Evolutionary conservation across 2,329 filamentous ascomycete species (phyloP), one percentile per base, ranked within the genome.

Genomic region (Orbilia oligospora): DNA sequence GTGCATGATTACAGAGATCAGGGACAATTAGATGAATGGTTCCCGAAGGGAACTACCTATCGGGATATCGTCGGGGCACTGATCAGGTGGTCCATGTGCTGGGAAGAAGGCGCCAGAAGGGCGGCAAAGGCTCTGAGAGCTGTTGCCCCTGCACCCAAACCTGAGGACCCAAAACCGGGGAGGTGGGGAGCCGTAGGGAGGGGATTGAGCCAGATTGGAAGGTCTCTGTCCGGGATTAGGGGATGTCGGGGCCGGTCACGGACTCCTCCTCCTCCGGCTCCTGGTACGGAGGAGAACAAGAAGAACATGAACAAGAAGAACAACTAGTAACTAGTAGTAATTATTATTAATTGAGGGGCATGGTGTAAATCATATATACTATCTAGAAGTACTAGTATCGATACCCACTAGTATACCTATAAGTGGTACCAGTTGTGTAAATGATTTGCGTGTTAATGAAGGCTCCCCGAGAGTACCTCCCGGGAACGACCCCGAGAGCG

Each of bases 11-110:
- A 58, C 4, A 41, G 22, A 9, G 48, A 76, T 14, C 5, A 16
- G 8, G 46, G 4, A 0, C 18, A 69, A 16, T n/a, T 66, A 5
- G 58, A 70, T 3, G 55, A 49, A 20, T 76, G 72, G 72, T 61
- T 76, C 30, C 72, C 72, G 2, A 16, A 49, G 1, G 30, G 41
- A n/a, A 58, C 51, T 24, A 30, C 12, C 2, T 76, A 55, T 49
- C 22, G 24, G 24, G 66, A 66, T 22, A 22, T 70, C 2, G 9
- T 70, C 0, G 56, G 56, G 8, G 48, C 46, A 5, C 14, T 76
- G 65, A 66, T 70, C 18, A 36, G 65, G 12, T 76, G 72, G 72
- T 49, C 56, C 10, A 9, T 44, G 4, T 76, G 72, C 41, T 76
- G 72, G 72, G n/a, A 58, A 3, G 22, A 51, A 18, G 66, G 66